phyloP scores from a whole-genome alignment of 75 land plant genomes.

The Cunninghamia lanceolata region DNA sequence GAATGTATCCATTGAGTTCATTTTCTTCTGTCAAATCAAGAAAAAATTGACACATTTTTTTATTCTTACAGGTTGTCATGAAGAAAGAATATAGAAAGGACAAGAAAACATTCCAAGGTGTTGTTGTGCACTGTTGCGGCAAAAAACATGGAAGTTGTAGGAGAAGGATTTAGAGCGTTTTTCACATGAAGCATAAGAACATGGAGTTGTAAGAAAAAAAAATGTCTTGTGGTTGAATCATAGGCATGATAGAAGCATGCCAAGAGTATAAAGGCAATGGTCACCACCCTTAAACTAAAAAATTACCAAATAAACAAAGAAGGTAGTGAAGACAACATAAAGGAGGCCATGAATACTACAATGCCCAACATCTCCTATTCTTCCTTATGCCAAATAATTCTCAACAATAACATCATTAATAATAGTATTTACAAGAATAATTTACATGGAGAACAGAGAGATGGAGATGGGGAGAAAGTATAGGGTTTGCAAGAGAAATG shows the following conservation, averaged over 20 bases:
- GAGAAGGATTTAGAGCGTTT: conserved; percentile 42
- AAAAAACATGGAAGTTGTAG: conserved; percentile 17
- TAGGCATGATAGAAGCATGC: conserved; percentile 35
- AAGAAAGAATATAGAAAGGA: conserved; percentile 25
- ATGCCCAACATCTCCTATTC: not conserved
- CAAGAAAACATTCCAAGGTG: too few relatives aligned
- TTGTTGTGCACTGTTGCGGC: conserved; percentile 20
- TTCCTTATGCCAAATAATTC: not conserved
- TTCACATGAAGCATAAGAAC: conserved; percentile 32
- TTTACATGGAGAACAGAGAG: conserved; percentile 2
- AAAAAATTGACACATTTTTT: not conserved
- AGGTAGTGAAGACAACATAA: not conserved
- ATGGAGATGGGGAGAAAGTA: conserved; percentile 16
- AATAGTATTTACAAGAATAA: not conserved
- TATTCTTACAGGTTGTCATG: conserved; percentile 17
- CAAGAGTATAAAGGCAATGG: conserved; percentile 30
- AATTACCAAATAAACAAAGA: conserved; percentile 22
- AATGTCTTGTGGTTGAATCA: conserved; percentile 21
- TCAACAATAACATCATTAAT: not conserved
- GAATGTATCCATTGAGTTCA: not conserved
- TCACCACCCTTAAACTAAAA: conserved; percentile 20
- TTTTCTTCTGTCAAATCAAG: not conserved
- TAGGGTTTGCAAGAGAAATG: conserved; percentile 36
- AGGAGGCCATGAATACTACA: too few relatives aligned
- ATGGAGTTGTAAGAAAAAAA: conserved; percentile 30